Evolutionary conservation across 352 stramenopile genomes (phyloP).

Genomic region (Globisporangium takayamanum): DNA sequence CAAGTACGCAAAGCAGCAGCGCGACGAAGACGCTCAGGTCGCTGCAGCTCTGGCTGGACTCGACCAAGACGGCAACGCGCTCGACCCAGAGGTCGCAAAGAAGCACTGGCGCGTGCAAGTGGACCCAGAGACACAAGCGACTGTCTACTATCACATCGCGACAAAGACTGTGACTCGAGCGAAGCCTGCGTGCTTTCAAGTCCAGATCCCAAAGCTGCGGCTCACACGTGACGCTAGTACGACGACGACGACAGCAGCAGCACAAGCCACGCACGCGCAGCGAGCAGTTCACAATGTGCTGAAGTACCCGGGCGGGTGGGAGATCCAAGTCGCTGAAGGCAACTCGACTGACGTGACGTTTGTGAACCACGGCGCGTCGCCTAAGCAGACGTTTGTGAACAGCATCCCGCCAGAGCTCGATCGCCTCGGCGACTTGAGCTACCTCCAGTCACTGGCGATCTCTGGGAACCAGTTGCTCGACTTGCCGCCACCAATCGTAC

Average conservation of each 20-base stretch:
- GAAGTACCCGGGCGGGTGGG: constrained; percentile 38
- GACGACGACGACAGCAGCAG: neutral
- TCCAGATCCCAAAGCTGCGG: constrained; percentile 33
- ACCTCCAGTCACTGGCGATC: constrained; percentile 38
- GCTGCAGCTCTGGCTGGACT: no score
- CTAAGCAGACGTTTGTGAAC: constrained; percentile 20
- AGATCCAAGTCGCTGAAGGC: constrained; percentile 26
- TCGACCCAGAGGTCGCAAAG: constrained; percentile 24
- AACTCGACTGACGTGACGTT: constrained; percentile 39
- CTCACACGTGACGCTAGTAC: neutral
- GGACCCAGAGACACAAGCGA: constrained; percentile 37
- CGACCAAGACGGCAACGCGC: neutral
- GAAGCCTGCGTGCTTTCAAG: constrained; percentile 50
- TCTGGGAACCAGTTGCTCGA: constrained; percentile 57
- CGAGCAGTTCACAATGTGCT: constrained; percentile 1
- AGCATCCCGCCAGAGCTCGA: constrained; percentile 45
- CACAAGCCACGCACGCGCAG: neutral
- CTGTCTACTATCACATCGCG: constrained; percentile 48
- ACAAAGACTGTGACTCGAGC: constrained; percentile 45
- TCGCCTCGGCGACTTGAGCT: constrained; percentile 35
- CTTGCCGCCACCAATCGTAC: constrained; percentile 56
- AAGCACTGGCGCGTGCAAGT: constrained; percentile 49
- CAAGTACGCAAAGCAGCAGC: constrained; percentile 11
- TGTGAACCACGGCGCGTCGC: constrained; percentile 33
- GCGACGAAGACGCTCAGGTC: constrained; percentile 6